These are phyloP conservation scores for Calonectria henricotiae DNA, from an alignment of 2,329 filamentous ascomycete genomes.

Conservation along the genomic window DNA sequence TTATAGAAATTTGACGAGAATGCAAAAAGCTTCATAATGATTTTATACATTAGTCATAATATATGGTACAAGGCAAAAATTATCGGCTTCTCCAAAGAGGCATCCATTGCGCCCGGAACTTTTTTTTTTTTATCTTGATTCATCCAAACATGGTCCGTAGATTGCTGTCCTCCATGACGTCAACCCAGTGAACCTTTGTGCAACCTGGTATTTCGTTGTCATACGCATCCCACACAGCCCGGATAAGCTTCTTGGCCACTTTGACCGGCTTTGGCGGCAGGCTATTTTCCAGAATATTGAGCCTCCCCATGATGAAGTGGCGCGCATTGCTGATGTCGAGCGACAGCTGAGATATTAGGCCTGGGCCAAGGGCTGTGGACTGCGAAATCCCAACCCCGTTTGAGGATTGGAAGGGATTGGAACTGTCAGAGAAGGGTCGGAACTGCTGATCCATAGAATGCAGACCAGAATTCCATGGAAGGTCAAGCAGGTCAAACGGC, in stretches of 20 bases:
- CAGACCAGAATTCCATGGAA: constrained; percentile 37
- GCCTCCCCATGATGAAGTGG: constrained; percentile 59
- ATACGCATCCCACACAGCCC: constrained; percentile 62
- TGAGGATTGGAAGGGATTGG: constrained; percentile 31
- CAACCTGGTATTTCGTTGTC: constrained; percentile 57
- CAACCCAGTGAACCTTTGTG: constrained; percentile 61
- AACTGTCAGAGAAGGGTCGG: constrained; percentile 11
- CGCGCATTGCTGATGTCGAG: constrained; percentile 60
- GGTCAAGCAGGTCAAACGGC: constrained; percentile 41
- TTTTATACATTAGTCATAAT: constrained; percentile 16
- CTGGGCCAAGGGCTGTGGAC: constrained; percentile 24
- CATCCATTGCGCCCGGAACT: background rate
- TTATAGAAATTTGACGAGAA: background rate
- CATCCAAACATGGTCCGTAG: constrained; percentile 57
- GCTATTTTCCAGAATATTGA: constrained; percentile 59
- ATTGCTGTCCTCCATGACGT: constrained; percentile 60
- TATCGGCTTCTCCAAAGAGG: background rate
- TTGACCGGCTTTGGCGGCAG: constrained; percentile 62
- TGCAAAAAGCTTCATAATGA: background rate
- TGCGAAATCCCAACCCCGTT: constrained; percentile 34
- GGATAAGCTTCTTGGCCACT: constrained; percentile 62
- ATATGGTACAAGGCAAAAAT: constrained; percentile 4
- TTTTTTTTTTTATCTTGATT: background rate
- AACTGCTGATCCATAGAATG: constrained; percentile 35
- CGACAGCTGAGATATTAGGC: constrained; percentile 50